Conservation (phyloP, 805 yeast genomes). For the Yarrowia sp. region DNA sequence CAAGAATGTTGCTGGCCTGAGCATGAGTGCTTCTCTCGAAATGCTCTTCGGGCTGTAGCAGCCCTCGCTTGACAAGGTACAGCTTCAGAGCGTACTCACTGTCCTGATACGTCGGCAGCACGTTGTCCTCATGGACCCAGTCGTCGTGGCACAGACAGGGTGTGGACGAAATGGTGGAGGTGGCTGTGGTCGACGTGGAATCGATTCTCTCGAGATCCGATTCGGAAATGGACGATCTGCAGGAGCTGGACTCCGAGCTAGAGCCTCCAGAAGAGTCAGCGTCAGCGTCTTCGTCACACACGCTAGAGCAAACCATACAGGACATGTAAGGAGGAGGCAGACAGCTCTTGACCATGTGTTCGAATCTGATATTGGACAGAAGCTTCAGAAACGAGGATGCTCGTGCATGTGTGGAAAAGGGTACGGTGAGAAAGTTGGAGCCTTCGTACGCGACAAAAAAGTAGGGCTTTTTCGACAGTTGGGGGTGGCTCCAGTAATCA, state of each 20-base stretch:
- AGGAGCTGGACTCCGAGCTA: neutral
- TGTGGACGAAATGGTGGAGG: conserved; percentile 1
- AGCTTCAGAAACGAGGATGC: conserved; percentile 33
- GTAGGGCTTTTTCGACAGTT: conserved; percentile 15
- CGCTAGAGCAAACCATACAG: neutral
- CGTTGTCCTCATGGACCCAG: conserved; percentile 30
- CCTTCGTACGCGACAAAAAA: conserved; percentile 30
- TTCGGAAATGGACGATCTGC: neutral
- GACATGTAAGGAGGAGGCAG: conserved; percentile 35
- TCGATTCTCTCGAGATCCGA: conserved; percentile 11
- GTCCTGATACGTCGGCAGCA: conserved; percentile 31
- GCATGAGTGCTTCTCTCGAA: conserved; percentile 7
- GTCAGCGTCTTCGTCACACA: neutral
- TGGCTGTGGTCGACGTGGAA: neutral
- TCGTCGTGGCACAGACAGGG: conserved; percentile 24
- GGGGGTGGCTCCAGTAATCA: conserved; percentile 16
- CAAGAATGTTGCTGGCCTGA: neutral
- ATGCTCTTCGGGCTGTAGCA: neutral
- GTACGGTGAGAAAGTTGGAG: conserved; percentile 31
- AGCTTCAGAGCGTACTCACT: conserved; percentile 30
- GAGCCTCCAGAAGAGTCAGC: neutral
- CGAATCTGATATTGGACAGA: conserved; percentile 36
- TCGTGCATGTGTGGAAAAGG: conserved; percentile 33
- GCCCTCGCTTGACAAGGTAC: conserved; percentile 23
- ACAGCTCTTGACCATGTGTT: conserved; percentile 35